A percentile compares a stretch with the other conserved stretches of the same genome.
Evolutionary conservation across 495 filamentous ascomycete genomes (phyloP).

Genomic region (Mycothermus thermophilus): DNA sequence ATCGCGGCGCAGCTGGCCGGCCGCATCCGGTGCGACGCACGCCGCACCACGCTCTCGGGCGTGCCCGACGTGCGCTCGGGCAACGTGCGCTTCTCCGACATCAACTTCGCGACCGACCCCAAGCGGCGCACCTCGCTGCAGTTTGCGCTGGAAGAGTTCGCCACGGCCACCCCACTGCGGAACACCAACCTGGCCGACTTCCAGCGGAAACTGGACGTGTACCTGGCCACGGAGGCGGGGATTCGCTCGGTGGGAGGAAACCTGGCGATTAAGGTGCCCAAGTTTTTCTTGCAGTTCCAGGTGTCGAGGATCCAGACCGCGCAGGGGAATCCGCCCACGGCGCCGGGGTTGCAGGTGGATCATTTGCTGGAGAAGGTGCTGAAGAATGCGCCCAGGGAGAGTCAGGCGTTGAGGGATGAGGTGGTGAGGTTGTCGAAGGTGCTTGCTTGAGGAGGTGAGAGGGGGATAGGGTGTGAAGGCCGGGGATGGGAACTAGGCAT

Average conservation of each 20-base stretch:
- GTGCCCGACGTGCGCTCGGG: slow-evolving; percentile 33
- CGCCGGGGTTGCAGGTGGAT: slow-evolving; percentile 29
- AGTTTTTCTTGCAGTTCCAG: slow-evolving; percentile 38
- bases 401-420: slow-evolving; percentile 23
- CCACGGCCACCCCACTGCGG: slow-evolving; percentile 27
- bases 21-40: slow-evolving; percentile 26
- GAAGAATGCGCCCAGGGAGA: slow-evolving; percentile 30
- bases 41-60: slow-evolving; percentile 21
- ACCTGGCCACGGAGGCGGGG: slow-evolving; percentile 36
- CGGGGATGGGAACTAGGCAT: too few species aligned
- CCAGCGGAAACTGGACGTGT: slow-evolving; percentile 30
- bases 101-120: slow-evolving; percentile 30
- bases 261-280: slow-evolving; percentile 34
- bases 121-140: slow-evolving; percentile 24
- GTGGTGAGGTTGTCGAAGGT: slow-evolving; percentile 23
- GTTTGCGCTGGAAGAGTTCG: slow-evolving; percentile 32
- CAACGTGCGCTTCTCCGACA: slow-evolving; percentile 26
- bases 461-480: too few species aligned
- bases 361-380: slow-evolving; percentile 35
- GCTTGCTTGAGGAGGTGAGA: slow-evolving; percentile 10
- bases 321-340: slow-evolving; percentile 31
- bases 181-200: slow-evolving; percentile 26
- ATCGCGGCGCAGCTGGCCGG: slow-evolving; percentile 17
- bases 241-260: slow-evolving; percentile 30
- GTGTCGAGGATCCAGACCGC: slow-evolving; percentile 36